Evolutionary conservation across 148 eudicot species (phyloP).

Genomic region (Rhododendron kiyosumense): DNA sequence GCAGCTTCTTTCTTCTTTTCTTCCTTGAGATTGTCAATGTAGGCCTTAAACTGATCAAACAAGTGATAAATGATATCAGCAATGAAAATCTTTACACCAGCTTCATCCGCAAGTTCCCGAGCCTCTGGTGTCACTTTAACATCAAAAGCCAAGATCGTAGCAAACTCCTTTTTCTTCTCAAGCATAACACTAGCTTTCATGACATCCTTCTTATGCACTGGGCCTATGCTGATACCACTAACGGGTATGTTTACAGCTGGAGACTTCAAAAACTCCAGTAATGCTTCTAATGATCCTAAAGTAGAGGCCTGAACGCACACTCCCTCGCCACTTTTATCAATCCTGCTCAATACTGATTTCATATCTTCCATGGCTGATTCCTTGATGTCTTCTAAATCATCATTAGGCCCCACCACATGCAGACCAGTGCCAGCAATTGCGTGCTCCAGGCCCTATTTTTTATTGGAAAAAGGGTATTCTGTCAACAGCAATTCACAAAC

Average conservation of each 20-base stretch:
- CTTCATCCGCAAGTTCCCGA: slow-evolving; percentile 82
- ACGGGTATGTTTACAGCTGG: slow-evolving; percentile 87
- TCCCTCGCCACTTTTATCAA: slow-evolving; percentile 90
- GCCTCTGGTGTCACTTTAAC: slow-evolving; percentile 95
- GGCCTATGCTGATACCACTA: slow-evolving; percentile 93
- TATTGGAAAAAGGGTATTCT: background rate
- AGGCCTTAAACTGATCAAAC: slow-evolving; percentile 87
- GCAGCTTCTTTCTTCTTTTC: slow-evolving; percentile 87
- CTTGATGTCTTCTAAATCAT: slow-evolving; percentile 68
- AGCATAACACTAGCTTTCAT: slow-evolving; percentile 96
- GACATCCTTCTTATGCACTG: slow-evolving; percentile 93
- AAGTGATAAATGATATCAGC: slow-evolving; percentile 88
- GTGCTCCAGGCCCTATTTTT: slow-evolving; percentile 84
- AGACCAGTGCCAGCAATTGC: slow-evolving; percentile 91
- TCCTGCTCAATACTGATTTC: slow-evolving; percentile 72
- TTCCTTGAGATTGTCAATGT: slow-evolving; percentile 80
- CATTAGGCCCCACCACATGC: slow-evolving; percentile 81
- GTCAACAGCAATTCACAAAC: background rate
- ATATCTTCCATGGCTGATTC: slow-evolving; percentile 73
- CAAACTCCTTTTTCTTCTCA: slow-evolving; percentile 95
- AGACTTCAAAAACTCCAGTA: slow-evolving; percentile 73
- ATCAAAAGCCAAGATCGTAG: slow-evolving; percentile 92
- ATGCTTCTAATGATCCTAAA: slow-evolving; percentile 88
- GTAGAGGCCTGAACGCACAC: slow-evolving; percentile 98
- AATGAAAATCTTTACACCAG: slow-evolving; percentile 70